A percentile compares a stretch with the other conserved stretches of the same genome.
Conservation (phyloP, 2,329 filamentous ascomycete genomes). For the Rhynchosporium graminicola region DNA sequence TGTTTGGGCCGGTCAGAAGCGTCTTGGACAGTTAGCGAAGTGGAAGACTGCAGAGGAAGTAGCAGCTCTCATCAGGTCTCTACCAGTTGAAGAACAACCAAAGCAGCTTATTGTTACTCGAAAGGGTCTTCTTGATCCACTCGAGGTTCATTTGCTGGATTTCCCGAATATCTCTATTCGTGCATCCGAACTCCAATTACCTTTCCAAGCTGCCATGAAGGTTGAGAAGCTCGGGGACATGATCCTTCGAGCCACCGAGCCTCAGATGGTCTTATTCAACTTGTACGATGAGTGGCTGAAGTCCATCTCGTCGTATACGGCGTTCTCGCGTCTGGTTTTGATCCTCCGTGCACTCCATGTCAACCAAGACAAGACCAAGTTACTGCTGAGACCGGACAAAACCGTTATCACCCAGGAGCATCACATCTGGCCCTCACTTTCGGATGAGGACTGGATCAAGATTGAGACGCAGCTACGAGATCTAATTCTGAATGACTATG, state of each 20-base stretch:
- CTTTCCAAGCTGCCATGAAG: slow-evolving; percentile 99
- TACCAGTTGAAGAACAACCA: slow-evolving; percentile 96
- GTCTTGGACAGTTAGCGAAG: slow-evolving; percentile 95
- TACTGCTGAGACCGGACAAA: slow-evolving; percentile 93
- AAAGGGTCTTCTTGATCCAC: slow-evolving; percentile 93
- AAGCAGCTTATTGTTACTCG: slow-evolving; percentile 98
- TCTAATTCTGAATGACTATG: slow-evolving; percentile 96
- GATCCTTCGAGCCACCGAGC: slow-evolving; percentile 95
- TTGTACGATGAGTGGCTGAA: slow-evolving; percentile 99
- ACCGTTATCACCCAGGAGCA: slow-evolving; percentile 97
- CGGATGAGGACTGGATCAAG: slow-evolving; percentile 98
- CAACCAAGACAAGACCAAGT: slow-evolving; percentile 97
- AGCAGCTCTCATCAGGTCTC: slow-evolving; percentile 88
- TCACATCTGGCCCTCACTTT: slow-evolving; percentile 95
- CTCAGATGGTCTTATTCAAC: slow-evolving; percentile 99
- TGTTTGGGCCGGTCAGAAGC: slow-evolving; percentile 98
- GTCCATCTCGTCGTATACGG: slow-evolving; percentile 97
- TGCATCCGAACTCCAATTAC: slow-evolving; percentile 92
- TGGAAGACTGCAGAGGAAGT: slow-evolving; percentile 99
- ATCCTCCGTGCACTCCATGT: slow-evolving; percentile 95
- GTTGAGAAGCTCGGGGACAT: slow-evolving; percentile 99
- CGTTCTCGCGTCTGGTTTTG: slow-evolving; percentile 91
- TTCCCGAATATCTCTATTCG: slow-evolving; percentile 99
- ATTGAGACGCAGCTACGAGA: slow-evolving; percentile 96
- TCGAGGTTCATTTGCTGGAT: slow-evolving; percentile 95